phyloP scores from a whole-genome alignment of 2,329 filamentous ascomycete species.

The Cryphonectria nitschkei region DNA sequence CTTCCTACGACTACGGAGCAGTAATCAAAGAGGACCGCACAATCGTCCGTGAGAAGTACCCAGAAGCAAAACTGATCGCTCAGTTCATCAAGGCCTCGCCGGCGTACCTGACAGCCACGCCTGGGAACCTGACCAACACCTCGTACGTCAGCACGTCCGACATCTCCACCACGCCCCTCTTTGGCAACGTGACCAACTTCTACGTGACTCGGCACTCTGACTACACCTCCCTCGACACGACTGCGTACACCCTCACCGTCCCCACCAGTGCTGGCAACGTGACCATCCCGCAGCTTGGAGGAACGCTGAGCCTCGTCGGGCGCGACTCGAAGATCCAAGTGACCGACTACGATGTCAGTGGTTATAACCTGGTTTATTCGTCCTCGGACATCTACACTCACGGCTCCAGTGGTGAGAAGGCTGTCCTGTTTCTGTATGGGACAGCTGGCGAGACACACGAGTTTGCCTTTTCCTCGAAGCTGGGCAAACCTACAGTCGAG shows the following conservation, averaged over 20 bases:
- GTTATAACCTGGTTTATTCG: slow-evolving; percentile 65
- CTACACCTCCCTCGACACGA: slow-evolving; percentile 61
- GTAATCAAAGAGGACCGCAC: slow-evolving; percentile 71
- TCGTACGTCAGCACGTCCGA: slow-evolving; percentile 57
- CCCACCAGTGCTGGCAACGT: slow-evolving; percentile 61
- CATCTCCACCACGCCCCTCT: slow-evolving; percentile 64
- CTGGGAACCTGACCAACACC: slow-evolving; percentile 52
- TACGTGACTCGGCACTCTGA: slow-evolving; percentile 70
- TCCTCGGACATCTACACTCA: slow-evolving; percentile 73
- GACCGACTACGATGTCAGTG: slow-evolving; percentile 66
- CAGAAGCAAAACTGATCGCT: slow-evolving; percentile 75
- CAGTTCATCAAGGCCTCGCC: slow-evolving; percentile 77
- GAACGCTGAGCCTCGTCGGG: slow-evolving; percentile 59
- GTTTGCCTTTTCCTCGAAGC: slow-evolving; percentile 48
- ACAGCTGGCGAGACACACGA: slow-evolving; percentile 66
- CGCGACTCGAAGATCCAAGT: slow-evolving; percentile 71
- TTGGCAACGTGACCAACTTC: slow-evolving; percentile 58
- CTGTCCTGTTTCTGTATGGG: slow-evolving; percentile 66
- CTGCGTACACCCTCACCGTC: slow-evolving; percentile 66
- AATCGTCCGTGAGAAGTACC: slow-evolving; percentile 75
- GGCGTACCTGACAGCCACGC: slow-evolving; percentile 65
- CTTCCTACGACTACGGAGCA: slow-evolving; percentile 59
- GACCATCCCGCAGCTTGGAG: slow-evolving; percentile 62
- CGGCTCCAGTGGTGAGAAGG: slow-evolving; percentile 64
- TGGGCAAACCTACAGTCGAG: slow-evolving; percentile 29